Conservation (phyloP, 2,329 filamentous ascomycete species). For the Arthroderma sp. region DNA sequence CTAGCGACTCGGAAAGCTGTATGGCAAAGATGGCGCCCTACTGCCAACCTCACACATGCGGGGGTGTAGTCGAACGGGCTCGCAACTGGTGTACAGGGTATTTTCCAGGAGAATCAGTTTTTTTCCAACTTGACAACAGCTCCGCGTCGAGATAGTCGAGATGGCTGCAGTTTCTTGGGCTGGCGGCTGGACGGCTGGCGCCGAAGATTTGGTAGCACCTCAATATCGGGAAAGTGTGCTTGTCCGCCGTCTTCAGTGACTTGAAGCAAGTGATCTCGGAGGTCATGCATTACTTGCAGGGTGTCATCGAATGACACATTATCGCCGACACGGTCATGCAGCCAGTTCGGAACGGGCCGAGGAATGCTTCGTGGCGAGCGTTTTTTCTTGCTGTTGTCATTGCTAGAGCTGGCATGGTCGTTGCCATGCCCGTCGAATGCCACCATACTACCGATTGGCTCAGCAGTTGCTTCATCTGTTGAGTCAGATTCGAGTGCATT, state of each 20-base stretch:
- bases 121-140: conserved; percentile 2
- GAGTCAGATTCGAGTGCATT: neutral
- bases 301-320: conserved; percentile 21
- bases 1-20: too few species aligned
- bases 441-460: too few species aligned
- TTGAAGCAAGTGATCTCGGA: conserved; percentile 14
- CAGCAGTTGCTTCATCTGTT: neutral
- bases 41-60: too few species aligned
- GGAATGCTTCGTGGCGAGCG: conserved; percentile 15
- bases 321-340: conserved; percentile 14
- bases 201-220: conserved; percentile 25
- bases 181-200: conserved; percentile 1
- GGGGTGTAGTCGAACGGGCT: too few species aligned
- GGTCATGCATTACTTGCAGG: conserved; percentile 14
- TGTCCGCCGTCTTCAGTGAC: conserved; percentile 8
- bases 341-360: conserved; percentile 23
- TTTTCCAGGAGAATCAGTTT: neutral
- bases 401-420: conserved; percentile 1
- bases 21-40: too few species aligned
- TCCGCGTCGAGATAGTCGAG: neutral
- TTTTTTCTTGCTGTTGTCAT: conserved; percentile 6
- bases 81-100: too few species aligned
- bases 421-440: too few species aligned
- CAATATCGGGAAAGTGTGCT: conserved; percentile 26
- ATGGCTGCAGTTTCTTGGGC: neutral